Base-by-base conservation (phyloP, 176 grass and related monocot genomes). In the Neostapfia colusana region DNA sequence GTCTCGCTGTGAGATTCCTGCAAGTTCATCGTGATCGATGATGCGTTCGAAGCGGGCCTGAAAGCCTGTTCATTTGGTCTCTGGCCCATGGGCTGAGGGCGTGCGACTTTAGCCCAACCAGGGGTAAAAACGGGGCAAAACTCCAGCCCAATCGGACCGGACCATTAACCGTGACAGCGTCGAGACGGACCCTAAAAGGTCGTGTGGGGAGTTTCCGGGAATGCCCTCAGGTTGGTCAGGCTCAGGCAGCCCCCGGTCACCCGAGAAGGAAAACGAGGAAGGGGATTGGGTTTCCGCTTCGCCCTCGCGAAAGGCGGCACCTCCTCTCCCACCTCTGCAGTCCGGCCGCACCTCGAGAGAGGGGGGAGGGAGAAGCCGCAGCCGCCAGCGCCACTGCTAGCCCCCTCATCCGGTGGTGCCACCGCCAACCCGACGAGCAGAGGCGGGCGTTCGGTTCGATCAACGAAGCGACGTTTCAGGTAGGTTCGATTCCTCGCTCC, bases 231-330 rank as follows among this genome's bases (percentile, higher is more conserved):
- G 60, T 50, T 77, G 74, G 42, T 76, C 26, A 2, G 5, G 46
- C 73, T 76, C 26, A 2, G 5, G 46, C 73, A 41, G 28, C 38
- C 21, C 48, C 18, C 8, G 6, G 20, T 21, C 51, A 20, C 51
- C 20, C 6, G 18, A 8, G 5, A 49, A n/a, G 51, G 20, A 10
- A 54, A 54, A 54, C 9, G 6, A 1, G 15, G 34, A 13, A 67
- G 34, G 34, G 61, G 75, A 67, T 78, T 67, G 62, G 75, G 46
- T 18, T 18, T 16, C 75, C 40, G 28, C 12, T 39, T 38, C 62
- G 16, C 75, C 34, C 34, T 66, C 75, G 24, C 61, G 31, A 60
- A 80, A 80, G 66, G 78, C 78, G 56, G 35, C 77, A 23, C 24
- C 40, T 63, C 15, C 49, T 3, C 31, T 41, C 43, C 10, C 20